Evolutionary conservation across 768 basidiomycete species (phyloP), one percentile per base, ranked within the genome.

Genomic region (Boletellus ananas): DNA sequence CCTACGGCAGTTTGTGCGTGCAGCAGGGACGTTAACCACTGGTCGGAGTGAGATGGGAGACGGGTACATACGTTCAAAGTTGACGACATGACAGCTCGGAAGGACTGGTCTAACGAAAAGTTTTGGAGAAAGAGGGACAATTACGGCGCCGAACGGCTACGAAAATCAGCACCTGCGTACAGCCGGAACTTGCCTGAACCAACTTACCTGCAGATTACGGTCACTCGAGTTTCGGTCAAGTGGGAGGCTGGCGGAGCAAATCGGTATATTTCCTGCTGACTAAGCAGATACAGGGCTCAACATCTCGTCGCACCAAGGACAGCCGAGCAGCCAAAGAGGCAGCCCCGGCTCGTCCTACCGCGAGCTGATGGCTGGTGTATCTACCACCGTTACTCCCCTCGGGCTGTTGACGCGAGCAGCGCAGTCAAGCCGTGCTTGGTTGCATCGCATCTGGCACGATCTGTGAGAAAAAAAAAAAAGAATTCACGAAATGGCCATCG

Each of bases 31-130:
- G 10, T 61, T 10, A 62, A 27, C 45, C 8, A 10, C 33, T 18
- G 38, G 18, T 18, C 38, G 38, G 42, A 16, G 34, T 27, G 27
- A 36, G 37, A 25, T 43, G 31, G 17, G 29, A n/a, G 27, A 35
- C 21, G 11, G 27, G n/a, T 44, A 74, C 85, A 60, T 72, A 88
- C 87, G 70, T 87, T 89, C 64, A 88, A 75, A 56, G 87, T 88
- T 62, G 84, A 69, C 59, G 87, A 87, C 87, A 89, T 89, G 58
- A 46, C 51, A 52, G 36, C 47, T 50, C 21, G 14, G 44, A 53
- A 56, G 43, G 48, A 58, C 18, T 53, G 43, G 52, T 55, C 47
- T 49, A 41, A 31, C 21, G 44, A 43, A 31, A 31, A 45, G 38
- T 37, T 51, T 43, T 25, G 34, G 25, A 44, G 51, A 58, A 56